phyloP scores from a whole-genome alignment of 331 rosid species.

The Malus hybrid region DNA sequence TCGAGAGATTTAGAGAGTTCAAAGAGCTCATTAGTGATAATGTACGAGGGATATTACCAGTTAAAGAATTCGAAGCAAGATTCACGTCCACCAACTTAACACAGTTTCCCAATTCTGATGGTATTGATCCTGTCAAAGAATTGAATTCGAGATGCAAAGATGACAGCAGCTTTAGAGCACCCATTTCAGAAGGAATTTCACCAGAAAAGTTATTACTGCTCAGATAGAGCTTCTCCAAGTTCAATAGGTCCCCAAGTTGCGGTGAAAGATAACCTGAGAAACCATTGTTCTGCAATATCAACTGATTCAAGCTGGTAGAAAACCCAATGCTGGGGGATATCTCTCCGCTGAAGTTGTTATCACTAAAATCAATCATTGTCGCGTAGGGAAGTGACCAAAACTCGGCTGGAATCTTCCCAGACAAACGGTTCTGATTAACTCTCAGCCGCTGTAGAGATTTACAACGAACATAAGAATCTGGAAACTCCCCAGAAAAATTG shows the following conservation, averaged over 20 bases:
- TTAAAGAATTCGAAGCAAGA: slow-evolving; percentile 67
- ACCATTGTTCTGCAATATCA: slow-evolving; percentile 52
- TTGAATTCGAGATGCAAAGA: slow-evolving; percentile 68
- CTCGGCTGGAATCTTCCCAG: slow-evolving; percentile 59
- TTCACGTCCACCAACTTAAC: slow-evolving; percentile 67
- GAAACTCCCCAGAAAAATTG: slow-evolving; percentile 65
- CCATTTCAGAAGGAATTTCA: slow-evolving; percentile 62
- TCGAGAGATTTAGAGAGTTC: slow-evolving; percentile 74
- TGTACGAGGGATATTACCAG: slow-evolving; percentile 56
- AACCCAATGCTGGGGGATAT: slow-evolving; percentile 54
- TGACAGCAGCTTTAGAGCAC: slow-evolving; percentile 63
- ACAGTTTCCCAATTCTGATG: slow-evolving; percentile 60
- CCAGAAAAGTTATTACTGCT: slow-evolving; percentile 59
- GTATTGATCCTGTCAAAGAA: slow-evolving; percentile 59
- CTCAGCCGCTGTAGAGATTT: slow-evolving; percentile 78
- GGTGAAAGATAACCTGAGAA: slow-evolving; percentile 60
- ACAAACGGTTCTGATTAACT: slow-evolving; percentile 53
- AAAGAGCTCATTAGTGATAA: slow-evolving; percentile 62
- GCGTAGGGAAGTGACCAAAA: slow-evolving; percentile 78
- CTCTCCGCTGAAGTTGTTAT: slow-evolving; percentile 58
- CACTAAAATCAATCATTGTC: slow-evolving; percentile 64
- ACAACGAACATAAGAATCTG: slow-evolving; percentile 56
- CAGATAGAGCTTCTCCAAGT: slow-evolving; percentile 68
- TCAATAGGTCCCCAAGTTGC: slow-evolving; percentile 60
- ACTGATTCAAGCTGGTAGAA: slow-evolving; percentile 59